Conservation (phyloP, 768 basidiomycete genomes). For the Trametes maxima region DNA sequence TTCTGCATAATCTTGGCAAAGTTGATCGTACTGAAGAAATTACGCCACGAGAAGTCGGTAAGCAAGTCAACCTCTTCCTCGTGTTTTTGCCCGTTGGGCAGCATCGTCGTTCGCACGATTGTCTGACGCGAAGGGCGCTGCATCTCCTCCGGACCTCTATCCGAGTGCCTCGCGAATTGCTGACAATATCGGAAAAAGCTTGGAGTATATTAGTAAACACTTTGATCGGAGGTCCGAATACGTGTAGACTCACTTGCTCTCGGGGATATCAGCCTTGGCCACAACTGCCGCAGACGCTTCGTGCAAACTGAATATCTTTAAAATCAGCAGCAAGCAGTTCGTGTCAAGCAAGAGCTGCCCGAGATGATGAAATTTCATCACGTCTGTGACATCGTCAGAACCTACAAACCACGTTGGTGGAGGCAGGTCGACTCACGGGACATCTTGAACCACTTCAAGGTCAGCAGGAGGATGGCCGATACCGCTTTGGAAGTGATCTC, state of each 20-base stretch:
- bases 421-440: constrained; percentile 72
- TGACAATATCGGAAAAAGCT: constrained; percentile 98
- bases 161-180: constrained; percentile 70
- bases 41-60: constrained; percentile 95
- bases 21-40: constrained; percentile 97
- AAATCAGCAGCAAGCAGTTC: constrained; percentile 87
- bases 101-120: constrained; percentile 52
- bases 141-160: constrained; percentile 58
- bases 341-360: constrained; percentile 95
- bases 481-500: constrained; percentile 98
- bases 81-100: constrained; percentile 74
- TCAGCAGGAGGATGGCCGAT: constrained; percentile 87
- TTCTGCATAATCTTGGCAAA: constrained; percentile 99
- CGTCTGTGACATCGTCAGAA: constrained; percentile 55
- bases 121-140: constrained; percentile 61
- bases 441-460: constrained; percentile 98
- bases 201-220: constrained; percentile 12
- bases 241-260: constrained; percentile 65
- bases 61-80: constrained; percentile 92
- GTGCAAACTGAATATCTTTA: constrained; percentile 98
- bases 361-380: constrained; percentile 98
- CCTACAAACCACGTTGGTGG: background rate
- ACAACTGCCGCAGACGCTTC: constrained; percentile 84
- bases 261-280: constrained; percentile 86
- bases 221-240: background rate